Percentiles rank a stretch among this genome's conserved stretches.
phyloP scores from a whole-genome alignment of 306 rosid species.

The Vachellia pachyceras region DNA sequence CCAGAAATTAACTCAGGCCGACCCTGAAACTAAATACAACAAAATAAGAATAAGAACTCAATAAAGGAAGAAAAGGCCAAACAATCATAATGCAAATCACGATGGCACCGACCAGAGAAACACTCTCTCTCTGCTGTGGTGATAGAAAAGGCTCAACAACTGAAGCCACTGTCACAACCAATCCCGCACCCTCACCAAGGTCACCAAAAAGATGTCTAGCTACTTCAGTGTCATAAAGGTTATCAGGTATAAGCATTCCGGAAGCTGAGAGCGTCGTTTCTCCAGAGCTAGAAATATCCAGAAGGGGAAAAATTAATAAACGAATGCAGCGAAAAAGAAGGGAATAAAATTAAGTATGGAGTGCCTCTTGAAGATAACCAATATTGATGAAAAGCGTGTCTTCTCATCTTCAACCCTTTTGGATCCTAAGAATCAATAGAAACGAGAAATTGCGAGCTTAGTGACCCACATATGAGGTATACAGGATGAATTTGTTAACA shows the following conservation, averaged over 20 bases:
- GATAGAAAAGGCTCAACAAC: conserved; percentile 89
- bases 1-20: conserved; percentile 81
- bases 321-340: conserved; percentile 14
- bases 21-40: conserved; percentile 59
- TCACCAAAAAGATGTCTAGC: conserved; percentile 55
- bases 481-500: neutral
- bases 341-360: neutral
- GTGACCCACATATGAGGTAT: neutral
- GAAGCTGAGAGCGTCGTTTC: conserved; percentile 93
- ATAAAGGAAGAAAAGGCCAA: conserved; percentile 28
- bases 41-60: conserved; percentile 17
- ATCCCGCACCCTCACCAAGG: conserved; percentile 49
- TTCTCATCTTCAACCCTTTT: conserved; percentile 93
- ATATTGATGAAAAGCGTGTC: conserved; percentile 91
- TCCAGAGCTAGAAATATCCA: conserved; percentile 72
- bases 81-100: conserved; percentile 2
- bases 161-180: conserved; percentile 85
- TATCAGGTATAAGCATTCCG: conserved; percentile 73
- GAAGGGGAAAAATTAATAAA: conserved; percentile 21
- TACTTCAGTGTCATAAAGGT: conserved; percentile 61
- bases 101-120: conserved; percentile 58
- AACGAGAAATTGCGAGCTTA: conserved; percentile 19
- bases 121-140: conserved; percentile 57
- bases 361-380: conserved; percentile 46
- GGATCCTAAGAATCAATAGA: conserved; percentile 67